Evolutionary conservation across 345 rosid species (phyloP), one percentile per base, ranked within the genome.

Genomic region (Garcia nutans): DNA sequence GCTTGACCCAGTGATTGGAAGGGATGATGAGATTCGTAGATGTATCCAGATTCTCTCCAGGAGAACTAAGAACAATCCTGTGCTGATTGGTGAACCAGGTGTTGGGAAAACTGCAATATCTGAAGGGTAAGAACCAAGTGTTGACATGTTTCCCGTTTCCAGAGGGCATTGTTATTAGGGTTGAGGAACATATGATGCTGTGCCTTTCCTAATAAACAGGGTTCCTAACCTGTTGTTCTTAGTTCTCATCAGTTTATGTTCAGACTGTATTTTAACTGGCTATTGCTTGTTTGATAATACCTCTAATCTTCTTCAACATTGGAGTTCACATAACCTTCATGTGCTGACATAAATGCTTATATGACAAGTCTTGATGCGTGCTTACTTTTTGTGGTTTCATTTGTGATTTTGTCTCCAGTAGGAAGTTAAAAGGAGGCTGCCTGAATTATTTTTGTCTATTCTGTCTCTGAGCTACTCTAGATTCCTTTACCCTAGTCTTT

Each of bases 51-150:
- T 96, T 79, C 97, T 96, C 41, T 96, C 98, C 0, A 91, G 99
- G 89, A 92, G 99, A 78, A 96, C 98, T 2, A 96, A 96, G 86
- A 96, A 96, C 87, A 96, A 96, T 74, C 99, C 98, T 45, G 99
- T 96, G 77, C 87, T 93, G 69, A 96, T 96, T 52, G 98, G 98
- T 83, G 99, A 96, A 81, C 98, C 98, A 6, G 99, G 99, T 68
- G 99, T 93, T 69, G 99, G 99, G 56, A 96, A 96, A 89, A 93
- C 99, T 79, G 99, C 99, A 68, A 92, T 96, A 56, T 93, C 99
- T 52, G 98, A 96, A 83, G 99, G 99, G 99, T 96, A 84, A 84
- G 82, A 76, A 58, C 33, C 45, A 56, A 54, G 42, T 12, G 16
- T 44, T 63, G 65, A 12, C 47, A 31, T 70, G 2, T 50, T 37